Percentiles rank a stretch among this genome's conserved stretches.
These are phyloP conservation scores for Miscanthus lutarioriparius DNA, from an alignment of 176 grass and related monocot species.

Conservation along the genomic window DNA sequence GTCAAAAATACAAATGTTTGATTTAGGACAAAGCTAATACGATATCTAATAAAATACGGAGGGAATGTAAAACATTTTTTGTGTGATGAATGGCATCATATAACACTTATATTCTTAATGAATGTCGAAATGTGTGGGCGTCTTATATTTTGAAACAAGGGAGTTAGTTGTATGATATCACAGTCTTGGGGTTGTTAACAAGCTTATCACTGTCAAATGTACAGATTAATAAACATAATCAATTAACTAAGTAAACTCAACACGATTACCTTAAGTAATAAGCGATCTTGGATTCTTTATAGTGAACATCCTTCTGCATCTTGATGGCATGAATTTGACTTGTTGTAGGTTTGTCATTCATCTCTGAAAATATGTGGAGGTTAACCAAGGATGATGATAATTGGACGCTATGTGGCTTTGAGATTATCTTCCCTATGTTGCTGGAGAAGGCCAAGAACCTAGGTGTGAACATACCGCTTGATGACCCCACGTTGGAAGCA, in stretches of 20 bases:
- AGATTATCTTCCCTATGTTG: conserved; percentile 15
- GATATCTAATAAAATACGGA: no score
- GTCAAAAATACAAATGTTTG: no score
- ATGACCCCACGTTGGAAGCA: neutral
- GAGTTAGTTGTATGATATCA: neutral
- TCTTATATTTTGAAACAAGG: neutral
- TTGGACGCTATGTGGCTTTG: conserved; percentile 15
- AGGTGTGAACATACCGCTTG: neutral
- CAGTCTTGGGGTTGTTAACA: neutral
- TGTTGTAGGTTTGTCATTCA: neutral
- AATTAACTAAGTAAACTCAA: neutral
- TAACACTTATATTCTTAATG: neutral
- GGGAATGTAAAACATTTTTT: neutral
- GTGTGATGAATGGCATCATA: neutral
- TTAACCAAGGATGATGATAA: neutral
- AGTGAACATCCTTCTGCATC: neutral
- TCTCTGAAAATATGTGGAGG: conserved; percentile 20
- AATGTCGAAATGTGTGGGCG: neutral
- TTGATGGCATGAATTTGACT: neutral
- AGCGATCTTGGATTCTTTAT: neutral
- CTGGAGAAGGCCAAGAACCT: neutral
- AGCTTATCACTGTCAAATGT: neutral
- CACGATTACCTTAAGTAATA: neutral
- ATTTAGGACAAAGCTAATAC: no score
- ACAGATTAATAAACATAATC: neutral